Percentiles rank a stretch among this genome's conserved stretches.
Conservation (phyloP, 805 yeast genomes). For the Blastobotrys parvus region DNA sequence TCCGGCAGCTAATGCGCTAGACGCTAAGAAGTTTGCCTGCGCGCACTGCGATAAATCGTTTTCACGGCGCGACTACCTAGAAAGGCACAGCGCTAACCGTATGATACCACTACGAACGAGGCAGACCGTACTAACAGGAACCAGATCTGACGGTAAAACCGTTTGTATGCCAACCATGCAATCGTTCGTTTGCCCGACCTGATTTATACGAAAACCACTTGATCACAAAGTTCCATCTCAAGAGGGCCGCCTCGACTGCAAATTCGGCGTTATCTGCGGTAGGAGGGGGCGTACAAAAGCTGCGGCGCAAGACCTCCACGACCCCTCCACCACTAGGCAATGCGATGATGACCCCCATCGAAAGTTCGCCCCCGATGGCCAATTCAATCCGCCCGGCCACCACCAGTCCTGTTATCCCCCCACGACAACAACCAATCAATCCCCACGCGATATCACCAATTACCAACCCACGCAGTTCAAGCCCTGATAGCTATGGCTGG, state of each 20-base stretch:
- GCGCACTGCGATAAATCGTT: constrained; percentile 29
- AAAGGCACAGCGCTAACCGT: constrained; percentile 31
- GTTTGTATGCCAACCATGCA: constrained; percentile 25
- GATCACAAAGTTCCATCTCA: constrained; percentile 26
- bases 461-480: background rate
- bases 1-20: too few relatives aligned
- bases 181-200: constrained; percentile 27
- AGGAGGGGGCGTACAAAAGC: background rate
- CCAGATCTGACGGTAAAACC: constrained; percentile 28
- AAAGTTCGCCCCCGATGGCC: too few relatives aligned
- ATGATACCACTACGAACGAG: background rate
- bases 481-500: background rate
- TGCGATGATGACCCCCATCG: too few relatives aligned
- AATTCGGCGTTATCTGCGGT: background rate
- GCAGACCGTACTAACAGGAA: background rate
- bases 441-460: background rate
- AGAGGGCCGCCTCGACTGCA: constrained; percentile 16
- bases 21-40: constrained; percentile 15
- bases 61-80: constrained; percentile 29
- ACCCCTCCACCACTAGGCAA: too few relatives aligned
- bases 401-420: background rate
- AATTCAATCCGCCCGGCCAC: too few relatives aligned
- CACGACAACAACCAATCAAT: background rate
- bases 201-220: constrained; percentile 31
- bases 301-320: too few relatives aligned